Base-by-base conservation (phyloP, 176 grass and related monocot species). In the Triticum urartu region DNA sequence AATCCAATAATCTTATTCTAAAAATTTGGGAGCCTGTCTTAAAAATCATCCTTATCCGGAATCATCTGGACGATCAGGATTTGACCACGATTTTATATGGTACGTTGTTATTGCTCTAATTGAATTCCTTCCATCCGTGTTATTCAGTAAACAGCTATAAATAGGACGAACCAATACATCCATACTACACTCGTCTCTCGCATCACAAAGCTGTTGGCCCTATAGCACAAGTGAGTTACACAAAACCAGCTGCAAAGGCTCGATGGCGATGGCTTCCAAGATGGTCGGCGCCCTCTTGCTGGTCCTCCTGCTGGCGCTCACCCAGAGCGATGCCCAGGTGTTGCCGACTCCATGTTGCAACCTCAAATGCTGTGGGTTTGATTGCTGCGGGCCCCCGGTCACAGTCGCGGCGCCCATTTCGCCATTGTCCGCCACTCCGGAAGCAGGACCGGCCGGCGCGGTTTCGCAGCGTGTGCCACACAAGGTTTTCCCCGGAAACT, bases 341-440 rank as follows among this genome's bases (percentile, higher is more conserved):
- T 21, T 71, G 70, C 85, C 87, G 32, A 76, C 73, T 24, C 87
- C 81, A 7, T 87, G 81, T 35, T 90, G 87, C 78, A 65, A 78
- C 56, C 25, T 76, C n/a, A 68, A 88, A 22, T 88, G 85, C 26
- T 94, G 80, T 78, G 85, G 20, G 21, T 73, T 59, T 17, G 67
- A 88, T 83, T 94, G 86, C 79, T 79, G 78, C 34, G 50, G 20
- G 0, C 6, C 54, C 17, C 18, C 73, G 1, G 38, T 10, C 34
- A 7, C 7, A 5, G 47, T 1, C 47, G 30, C 3, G 4, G 52
- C 17, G 11, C 48, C 15, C 17, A 21, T 7, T 58, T 58, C 6
- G 18, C 54, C 68, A 21, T 43, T 12, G 10, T 58, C 38, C 5
- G 4, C 5, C 11, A 12, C 45, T 8, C 64, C 38, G 6, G 65